Evolutionary conservation across 176 grass and related monocot genomes (phyloP).

Genomic region (Poa annua): DNA sequence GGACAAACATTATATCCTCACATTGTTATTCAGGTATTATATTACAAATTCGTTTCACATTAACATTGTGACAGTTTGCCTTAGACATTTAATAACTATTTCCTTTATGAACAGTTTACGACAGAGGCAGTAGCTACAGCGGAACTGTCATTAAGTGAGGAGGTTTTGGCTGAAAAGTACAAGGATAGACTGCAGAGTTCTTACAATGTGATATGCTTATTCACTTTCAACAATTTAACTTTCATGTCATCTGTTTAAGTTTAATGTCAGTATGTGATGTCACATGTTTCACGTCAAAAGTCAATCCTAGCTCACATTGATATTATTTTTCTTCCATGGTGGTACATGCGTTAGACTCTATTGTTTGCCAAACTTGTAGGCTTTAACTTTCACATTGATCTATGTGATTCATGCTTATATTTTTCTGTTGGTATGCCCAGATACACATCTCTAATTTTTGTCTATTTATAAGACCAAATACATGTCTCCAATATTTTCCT

Average conservation of each 20-base stretch:
- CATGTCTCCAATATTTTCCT: background rate
- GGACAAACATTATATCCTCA: conserved; percentile 95
- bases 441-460: background rate
- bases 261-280: too few species aligned
- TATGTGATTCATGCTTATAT: background rate
- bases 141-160: conserved; percentile 61
- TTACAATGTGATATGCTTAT: conserved; percentile 71
- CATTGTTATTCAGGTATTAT: conserved; percentile 94
- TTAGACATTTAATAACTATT: conserved; percentile 37
- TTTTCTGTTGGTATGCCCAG: background rate
- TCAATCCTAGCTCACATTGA: background rate
- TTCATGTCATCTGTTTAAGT: conserved; percentile 5
- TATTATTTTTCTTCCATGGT: background rate
- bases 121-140: conserved; percentile 72
- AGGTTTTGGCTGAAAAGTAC: conserved; percentile 80
- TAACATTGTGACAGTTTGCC: conserved; percentile 17
- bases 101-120: conserved; percentile 63
- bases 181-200: conserved; percentile 75
- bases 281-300: conserved; percentile 21
- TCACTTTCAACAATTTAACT: background rate
- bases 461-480: background rate
- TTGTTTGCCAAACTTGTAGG: background rate
- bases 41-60: conserved; percentile 33
- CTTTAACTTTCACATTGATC: background rate
- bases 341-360: background rate